Percentiles rank a stretch among this genome's conserved stretches.
phyloP scores from a whole-genome alignment of 441 rosid species.

The Isatis lusitanica region DNA sequence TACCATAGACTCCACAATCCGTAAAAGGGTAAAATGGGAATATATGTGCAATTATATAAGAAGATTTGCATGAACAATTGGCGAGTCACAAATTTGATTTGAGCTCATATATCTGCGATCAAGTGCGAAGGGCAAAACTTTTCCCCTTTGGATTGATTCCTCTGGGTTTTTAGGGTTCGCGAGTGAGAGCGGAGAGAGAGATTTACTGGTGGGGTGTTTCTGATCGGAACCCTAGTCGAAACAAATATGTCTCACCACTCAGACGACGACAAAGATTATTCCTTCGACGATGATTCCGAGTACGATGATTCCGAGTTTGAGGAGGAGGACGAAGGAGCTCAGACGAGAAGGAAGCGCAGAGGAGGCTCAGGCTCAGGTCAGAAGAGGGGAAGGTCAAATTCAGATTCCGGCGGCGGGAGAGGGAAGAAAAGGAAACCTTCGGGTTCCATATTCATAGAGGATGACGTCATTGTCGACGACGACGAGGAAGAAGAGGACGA shows the following conservation, averaged over 20 bases:
- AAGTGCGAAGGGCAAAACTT: neutral
- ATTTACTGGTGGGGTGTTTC: neutral
- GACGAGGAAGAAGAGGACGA: constrained; percentile 71
- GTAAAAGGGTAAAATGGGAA: constrained; percentile 7
- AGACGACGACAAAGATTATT: neutral
- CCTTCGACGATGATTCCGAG: constrained; percentile 9
- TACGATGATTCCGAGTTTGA: neutral
- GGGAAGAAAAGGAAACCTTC: constrained; percentile 44
- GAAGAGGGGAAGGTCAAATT: constrained; percentile 21
- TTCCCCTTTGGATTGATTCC: neutral
- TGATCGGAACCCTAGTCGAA: constrained; percentile 15
- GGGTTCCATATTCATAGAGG: constrained; percentile 57
- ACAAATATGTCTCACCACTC: constrained; percentile 19
- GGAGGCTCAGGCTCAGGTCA: neutral
- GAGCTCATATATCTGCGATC: neutral
- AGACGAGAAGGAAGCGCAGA: neutral
- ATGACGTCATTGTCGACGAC: constrained; percentile 59
- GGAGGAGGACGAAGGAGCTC: neutral
- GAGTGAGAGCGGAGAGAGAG: neutral
- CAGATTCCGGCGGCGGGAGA: neutral
- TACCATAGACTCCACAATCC: neutral
- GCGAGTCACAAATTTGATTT: neutral
- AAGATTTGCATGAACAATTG: neutral
- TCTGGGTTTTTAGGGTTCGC: neutral
- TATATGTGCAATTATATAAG: neutral